These are phyloP conservation scores for Debaryomycetaceae sp. DNA, from an alignment of 1,139 yeast species.

Conservation along the genomic window DNA sequence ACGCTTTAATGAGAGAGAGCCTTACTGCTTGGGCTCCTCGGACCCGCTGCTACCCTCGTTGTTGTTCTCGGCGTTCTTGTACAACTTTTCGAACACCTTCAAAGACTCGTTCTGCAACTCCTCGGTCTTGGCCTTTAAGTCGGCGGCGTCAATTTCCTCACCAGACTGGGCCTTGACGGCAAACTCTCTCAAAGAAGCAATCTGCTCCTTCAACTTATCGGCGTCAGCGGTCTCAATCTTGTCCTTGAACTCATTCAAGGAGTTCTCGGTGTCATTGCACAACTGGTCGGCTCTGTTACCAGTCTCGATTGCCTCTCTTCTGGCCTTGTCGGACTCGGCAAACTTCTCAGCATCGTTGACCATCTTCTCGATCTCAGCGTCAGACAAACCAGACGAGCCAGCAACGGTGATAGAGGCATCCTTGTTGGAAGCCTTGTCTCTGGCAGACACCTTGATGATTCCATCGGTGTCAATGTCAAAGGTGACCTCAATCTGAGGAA, in stretches of 20 bases:
- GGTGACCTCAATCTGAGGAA: conserved; percentile 97
- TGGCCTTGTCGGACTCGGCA: conserved; percentile 94
- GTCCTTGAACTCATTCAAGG: conserved; percentile 90
- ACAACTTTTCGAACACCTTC: conserved; percentile 92
- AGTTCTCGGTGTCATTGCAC: conserved; percentile 93
- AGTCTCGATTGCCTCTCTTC: conserved; percentile 87
- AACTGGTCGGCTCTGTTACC: conserved; percentile 98
- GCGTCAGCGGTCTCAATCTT: conserved; percentile 85
- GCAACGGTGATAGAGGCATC: conserved; percentile 99
- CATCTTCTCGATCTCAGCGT: conserved; percentile 96
- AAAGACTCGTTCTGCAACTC: conserved; percentile 90
- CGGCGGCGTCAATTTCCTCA: conserved; percentile 78
- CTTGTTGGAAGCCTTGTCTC: conserved; percentile 97
- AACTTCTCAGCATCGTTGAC: conserved; percentile 97
- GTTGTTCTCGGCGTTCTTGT: conserved; percentile 62
- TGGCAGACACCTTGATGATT: conserved; percentile 96
- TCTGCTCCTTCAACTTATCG: conserved; percentile 77
- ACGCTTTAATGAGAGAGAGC: conserved; percentile 2
- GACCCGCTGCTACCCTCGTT: conserved; percentile 17
- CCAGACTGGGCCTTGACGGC: conserved; percentile 94
- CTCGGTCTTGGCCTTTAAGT: conserved; percentile 88
- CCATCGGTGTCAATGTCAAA: conserved; percentile 99
- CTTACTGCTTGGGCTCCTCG: conserved; percentile 44
- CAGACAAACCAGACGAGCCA: conserved; percentile 96
- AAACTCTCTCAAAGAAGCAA: conserved; percentile 78